Conservation (phyloP, 2,329 filamentous ascomycete species). For the Clarireedia paspali region DNA sequence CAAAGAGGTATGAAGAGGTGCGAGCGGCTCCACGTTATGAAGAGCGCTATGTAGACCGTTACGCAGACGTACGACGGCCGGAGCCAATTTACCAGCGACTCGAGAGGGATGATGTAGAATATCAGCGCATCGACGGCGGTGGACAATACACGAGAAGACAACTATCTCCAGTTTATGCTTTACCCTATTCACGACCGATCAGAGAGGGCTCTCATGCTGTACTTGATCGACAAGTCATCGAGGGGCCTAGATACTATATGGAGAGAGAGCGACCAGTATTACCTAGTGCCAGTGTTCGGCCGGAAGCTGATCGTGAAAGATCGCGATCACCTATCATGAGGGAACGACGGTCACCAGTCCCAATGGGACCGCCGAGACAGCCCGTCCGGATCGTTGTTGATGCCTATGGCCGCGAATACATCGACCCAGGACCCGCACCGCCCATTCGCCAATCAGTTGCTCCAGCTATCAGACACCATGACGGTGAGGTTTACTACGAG, state of each 20-base stretch:
- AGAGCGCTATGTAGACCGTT: slow-evolving; percentile 17
- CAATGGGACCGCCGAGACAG: slow-evolving; percentile 40
- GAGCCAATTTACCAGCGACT: slow-evolving; percentile 21
- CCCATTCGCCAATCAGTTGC: slow-evolving; percentile 46
- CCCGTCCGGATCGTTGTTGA: slow-evolving; percentile 69
- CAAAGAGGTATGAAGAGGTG: slow-evolving; percentile 17
- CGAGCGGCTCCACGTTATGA: slow-evolving; percentile 18
- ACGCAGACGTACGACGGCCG: slow-evolving; percentile 20
- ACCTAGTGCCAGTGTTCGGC: slow-evolving; percentile 40
- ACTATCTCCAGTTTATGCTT: slow-evolving; percentile 24
- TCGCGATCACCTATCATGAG: slow-evolving; percentile 41
- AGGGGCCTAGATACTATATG: slow-evolving; percentile 35
- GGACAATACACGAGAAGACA: slow-evolving; percentile 19
- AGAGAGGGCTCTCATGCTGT: slow-evolving; percentile 23
- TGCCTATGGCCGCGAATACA: slow-evolving; percentile 75
- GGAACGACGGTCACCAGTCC: slow-evolving; percentile 37
- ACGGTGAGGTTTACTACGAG: slow-evolving; percentile 60
- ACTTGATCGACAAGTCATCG: slow-evolving; percentile 21
- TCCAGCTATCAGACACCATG: slow-evolving; percentile 32
- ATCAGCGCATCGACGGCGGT: slow-evolving; percentile 15
- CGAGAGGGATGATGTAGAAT: slow-evolving; percentile 24
- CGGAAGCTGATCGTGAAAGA: slow-evolving; percentile 40
- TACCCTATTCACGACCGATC: slow-evolving; percentile 22
- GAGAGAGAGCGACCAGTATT: slow-evolving; percentile 30
- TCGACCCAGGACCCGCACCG: slow-evolving; percentile 43